Evolutionary conservation across 2,329 filamentous ascomycete species (phyloP), one percentile per base, ranked within the genome.

Genomic region (Thielaviopsis punctulata): DNA sequence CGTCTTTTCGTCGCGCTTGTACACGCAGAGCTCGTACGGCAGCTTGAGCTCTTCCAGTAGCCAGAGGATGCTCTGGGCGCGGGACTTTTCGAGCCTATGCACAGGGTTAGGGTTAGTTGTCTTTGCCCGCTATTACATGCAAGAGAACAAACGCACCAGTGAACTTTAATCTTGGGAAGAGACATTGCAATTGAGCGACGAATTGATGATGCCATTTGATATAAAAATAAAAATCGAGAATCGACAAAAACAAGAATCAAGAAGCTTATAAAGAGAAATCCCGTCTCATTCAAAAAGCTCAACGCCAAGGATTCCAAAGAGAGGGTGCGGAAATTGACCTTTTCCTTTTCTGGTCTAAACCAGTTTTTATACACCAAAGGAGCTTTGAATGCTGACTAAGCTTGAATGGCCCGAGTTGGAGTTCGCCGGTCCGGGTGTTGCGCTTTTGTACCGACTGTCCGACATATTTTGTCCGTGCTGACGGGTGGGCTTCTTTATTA

Each of bases 11-110:
- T 71, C 63, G 51, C 89, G 82, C 64, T 86, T 86, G 73, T 84
- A 92, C 51, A 83, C 73, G 61, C 90, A 79, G 54, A 95, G 68
- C 56, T 89, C 78, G 66, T 94, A 95, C 24, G 82, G 74, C 30
- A 94, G 65, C 44, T 83, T 74, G 56, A 92, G 79, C 65, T 90
- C 86, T 63, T 92, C 85, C 44, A 94, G 76, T 6, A 94, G 79
- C 85, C 86, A 94, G 45, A 92, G 69, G 54, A 90, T 83, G 56
- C 86, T 80, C 65, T 93, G 86, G 12, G 85, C 79, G 59, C 88
- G 84, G 52, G 87, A 93, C 59, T 83, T 72, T 59, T 90, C 77
- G 56, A 94, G 82, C 87, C 87, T 93, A 58, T 24, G 30, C 23
- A 7, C 8, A 41, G 21, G 18, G 49, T 54, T 52, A 49, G n/a